These are phyloP conservation scores for Syzygium grande DNA, from an alignment of 345 rosid species.

Conservation along the genomic window DNA sequence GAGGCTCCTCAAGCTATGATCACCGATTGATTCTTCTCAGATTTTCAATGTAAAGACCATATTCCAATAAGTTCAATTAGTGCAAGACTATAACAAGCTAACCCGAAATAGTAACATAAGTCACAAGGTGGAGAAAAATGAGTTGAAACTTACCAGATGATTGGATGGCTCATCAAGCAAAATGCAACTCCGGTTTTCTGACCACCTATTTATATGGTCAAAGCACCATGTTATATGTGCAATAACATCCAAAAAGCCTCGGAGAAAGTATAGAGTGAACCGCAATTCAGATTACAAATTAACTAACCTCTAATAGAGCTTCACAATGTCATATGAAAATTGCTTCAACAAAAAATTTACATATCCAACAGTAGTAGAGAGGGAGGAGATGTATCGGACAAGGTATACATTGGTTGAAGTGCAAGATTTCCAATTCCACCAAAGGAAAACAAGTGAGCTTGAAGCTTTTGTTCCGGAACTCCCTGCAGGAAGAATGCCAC, in stretches of 20 bases:
- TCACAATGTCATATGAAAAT: neutral
- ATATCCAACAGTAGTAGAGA: neutral
- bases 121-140: neutral
- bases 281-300: neutral
- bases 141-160: neutral
- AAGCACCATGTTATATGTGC: neutral
- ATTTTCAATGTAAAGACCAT: neutral
- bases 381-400: neutral
- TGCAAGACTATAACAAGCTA: neutral
- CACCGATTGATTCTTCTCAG: too few relatives aligned
- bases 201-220: neutral
- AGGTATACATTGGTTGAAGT: too few relatives aligned
- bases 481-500: neutral
- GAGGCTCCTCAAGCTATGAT: neutral
- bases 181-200: neutral
- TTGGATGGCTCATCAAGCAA: neutral
- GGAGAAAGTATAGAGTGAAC: rapidly evolving
- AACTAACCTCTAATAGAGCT: neutral
- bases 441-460: too few relatives aligned
- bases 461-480: neutral
- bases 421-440: neutral
- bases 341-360: neutral
- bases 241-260: neutral
- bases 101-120: neutral
- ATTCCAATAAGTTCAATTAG: neutral